These are phyloP conservation scores for Mycosphaerella arachidis DNA, from an alignment of 2,329 filamentous ascomycete genomes.

Conservation along the genomic window DNA sequence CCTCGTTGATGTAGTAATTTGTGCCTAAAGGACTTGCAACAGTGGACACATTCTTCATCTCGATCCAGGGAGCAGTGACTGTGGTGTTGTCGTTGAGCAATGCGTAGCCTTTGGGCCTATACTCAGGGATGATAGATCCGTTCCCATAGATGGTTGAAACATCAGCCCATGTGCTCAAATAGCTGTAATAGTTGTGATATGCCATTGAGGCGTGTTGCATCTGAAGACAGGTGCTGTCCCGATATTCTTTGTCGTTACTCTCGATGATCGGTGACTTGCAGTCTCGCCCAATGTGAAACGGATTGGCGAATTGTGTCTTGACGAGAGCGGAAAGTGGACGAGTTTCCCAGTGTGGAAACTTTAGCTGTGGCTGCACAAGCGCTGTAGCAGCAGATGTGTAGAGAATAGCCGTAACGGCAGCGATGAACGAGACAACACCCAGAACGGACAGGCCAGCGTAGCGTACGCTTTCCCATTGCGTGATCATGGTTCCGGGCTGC, in stretches of 20 bases:
- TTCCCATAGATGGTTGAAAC: conserved; percentile 51
- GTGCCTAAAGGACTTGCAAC: conserved; percentile 33
- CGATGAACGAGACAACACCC: conserved; percentile 60
- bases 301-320: conserved; percentile 60
- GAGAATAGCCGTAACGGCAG: conserved; percentile 62
- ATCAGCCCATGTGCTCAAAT: conserved; percentile 32
- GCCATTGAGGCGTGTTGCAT: conserved; percentile 65
- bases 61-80: conserved; percentile 64
- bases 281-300: conserved; percentile 48
- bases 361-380: conserved; percentile 68
- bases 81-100: conserved; percentile 70
- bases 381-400: conserved; percentile 75
- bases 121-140: conserved; percentile 42
- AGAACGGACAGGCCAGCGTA: conserved; percentile 61
- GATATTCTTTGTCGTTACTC: conserved; percentile 35
- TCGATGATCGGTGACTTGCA: conserved; percentile 60
- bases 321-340: conserved; percentile 54
- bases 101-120: conserved; percentile 57
- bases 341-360: conserved; percentile 51
- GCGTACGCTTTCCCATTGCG: conserved; percentile 61
- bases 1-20: conserved; percentile 61
- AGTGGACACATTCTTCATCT: conserved; percentile 53
- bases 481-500: conserved; percentile 61
- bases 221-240: conserved; percentile 56
- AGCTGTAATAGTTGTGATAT: conserved; percentile 66